phyloP scores from a whole-genome alignment of 2,329 filamentous ascomycete genomes.

The Akanthomyces muscarius region DNA sequence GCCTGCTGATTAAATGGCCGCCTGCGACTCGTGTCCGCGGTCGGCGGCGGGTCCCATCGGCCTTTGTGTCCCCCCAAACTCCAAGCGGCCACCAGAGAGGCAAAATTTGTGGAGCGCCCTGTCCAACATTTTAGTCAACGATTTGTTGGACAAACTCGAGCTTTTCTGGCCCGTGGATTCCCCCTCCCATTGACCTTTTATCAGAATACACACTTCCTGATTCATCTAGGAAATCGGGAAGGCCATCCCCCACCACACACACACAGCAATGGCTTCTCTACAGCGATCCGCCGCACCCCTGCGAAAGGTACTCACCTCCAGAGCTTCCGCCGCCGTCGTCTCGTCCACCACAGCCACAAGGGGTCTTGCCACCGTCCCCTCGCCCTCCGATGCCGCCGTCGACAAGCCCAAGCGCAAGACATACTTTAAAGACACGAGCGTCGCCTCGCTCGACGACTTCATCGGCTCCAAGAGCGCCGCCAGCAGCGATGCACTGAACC shows the following conservation, averaged over 20 bases:
- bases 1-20: constrained; percentile 12
- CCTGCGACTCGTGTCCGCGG: constrained; percentile 7
- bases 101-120: constrained; percentile 12
- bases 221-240: background rate
- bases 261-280: constrained; percentile 36
- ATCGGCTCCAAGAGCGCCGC: constrained; percentile 36
- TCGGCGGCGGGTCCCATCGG: constrained; percentile 17
- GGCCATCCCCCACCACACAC: background rate
- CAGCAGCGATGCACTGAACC: constrained; percentile 33
- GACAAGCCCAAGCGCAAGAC: constrained; percentile 35
- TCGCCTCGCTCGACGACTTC: constrained; percentile 58
- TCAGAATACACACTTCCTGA: background rate
- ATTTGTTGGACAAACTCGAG: constrained; percentile 13
- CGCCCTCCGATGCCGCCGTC: constrained; percentile 27
- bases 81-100: background rate
- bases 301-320: constrained; percentile 35
- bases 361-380: constrained; percentile 45
- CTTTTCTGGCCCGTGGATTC: background rate
- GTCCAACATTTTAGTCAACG: constrained; percentile 18
- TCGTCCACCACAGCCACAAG: constrained; percentile 28
- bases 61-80: background rate
- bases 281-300: constrained; percentile 41
- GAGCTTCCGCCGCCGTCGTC: constrained; percentile 16
- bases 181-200: background rate
- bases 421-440: constrained; percentile 57